These are phyloP conservation scores for Exophiala phaeomuriformis DNA, from an alignment of 2,329 filamentous ascomycete species.

Conservation along the genomic window DNA sequence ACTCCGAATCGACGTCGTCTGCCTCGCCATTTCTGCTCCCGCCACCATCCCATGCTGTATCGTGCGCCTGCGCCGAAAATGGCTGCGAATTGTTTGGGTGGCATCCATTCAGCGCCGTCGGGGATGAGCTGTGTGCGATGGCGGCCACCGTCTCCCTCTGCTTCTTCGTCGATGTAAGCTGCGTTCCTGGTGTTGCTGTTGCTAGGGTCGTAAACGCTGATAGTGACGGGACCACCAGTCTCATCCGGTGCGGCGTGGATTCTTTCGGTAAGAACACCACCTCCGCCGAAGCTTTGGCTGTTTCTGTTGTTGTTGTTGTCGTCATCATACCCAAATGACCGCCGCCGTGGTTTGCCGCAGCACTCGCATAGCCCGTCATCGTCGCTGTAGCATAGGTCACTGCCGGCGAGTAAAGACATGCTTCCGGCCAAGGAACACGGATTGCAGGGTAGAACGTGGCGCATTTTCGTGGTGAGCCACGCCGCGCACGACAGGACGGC, in stretches of 20 bases:
- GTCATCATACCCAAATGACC: constrained; percentile 14
- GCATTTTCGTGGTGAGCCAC: constrained; percentile 24
- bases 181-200: background rate
- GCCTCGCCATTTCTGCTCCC: constrained; percentile 13
- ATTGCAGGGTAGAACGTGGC: constrained; percentile 23
- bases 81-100: constrained; percentile 12
- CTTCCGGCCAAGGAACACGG: constrained; percentile 24
- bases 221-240: background rate
- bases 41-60: constrained; percentile 27
- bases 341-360: constrained; percentile 25
- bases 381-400: constrained; percentile 22
- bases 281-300: too few species aligned
- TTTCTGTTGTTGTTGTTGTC: background rate
- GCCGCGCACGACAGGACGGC: constrained; percentile 12
- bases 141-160: background rate
- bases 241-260: constrained; percentile 21
- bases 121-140: constrained; percentile 20
- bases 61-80: constrained; percentile 17
- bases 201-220: background rate
- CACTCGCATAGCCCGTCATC: constrained; percentile 25
- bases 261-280: constrained; percentile 9
- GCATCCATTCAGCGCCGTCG: constrained; percentile 24
- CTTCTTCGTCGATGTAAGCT: too few species aligned
- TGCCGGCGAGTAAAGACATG: constrained; percentile 27
- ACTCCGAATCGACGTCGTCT: constrained; percentile 24